phyloP scores from a whole-genome alignment of 768 basidiomycete species.

The Tulasnella sp. region DNA sequence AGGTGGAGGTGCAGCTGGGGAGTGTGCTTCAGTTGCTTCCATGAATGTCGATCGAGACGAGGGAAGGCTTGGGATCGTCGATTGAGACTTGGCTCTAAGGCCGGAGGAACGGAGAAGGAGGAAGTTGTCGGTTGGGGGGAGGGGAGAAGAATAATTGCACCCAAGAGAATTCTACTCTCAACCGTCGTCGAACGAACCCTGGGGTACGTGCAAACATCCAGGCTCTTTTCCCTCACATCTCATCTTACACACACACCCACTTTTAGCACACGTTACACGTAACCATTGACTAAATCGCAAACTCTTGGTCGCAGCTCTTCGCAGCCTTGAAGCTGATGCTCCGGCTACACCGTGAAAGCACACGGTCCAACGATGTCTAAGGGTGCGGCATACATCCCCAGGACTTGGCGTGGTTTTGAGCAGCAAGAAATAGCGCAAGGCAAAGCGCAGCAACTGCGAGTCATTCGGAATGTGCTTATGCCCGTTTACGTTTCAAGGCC shows the following conservation, averaged over 20 bases:
- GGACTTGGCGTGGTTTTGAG: background rate
- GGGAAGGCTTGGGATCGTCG: background rate
- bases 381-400: background rate
- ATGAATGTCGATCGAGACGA: background rate
- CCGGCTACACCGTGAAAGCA: background rate
- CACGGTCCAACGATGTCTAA: background rate
- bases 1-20: background rate
- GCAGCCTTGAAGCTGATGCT: background rate
- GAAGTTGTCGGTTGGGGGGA: background rate
- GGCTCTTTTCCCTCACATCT: background rate
- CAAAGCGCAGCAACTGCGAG: background rate
- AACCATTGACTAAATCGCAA: background rate
- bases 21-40: background rate
- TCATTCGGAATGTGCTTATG: background rate
- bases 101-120: background rate
- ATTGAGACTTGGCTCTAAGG: background rate
- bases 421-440: background rate
- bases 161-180: background rate
- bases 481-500: background rate
- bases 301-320: background rate
- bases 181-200: constrained; percentile 9
- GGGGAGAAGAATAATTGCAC: background rate
- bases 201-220: background rate
- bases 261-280: background rate
- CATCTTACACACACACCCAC: background rate